Conservation (phyloP, 371 early-diverging fungal species). For the Entomophthora muscae region DNA sequence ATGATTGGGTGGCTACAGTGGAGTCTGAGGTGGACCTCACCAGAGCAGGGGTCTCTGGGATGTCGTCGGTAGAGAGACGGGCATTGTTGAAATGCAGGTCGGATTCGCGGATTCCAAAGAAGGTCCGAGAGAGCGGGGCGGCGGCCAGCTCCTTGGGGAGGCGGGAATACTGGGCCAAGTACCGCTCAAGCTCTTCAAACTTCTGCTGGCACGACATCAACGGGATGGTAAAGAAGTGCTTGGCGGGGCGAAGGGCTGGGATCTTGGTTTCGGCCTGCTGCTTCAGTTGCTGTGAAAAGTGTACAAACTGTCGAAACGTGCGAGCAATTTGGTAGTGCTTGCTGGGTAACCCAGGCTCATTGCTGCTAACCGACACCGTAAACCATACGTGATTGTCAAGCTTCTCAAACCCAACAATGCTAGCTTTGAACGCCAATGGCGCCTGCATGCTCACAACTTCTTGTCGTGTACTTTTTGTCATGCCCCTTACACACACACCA, state of each 20-base stretch:
- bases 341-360: background rate
- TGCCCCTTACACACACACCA: no score
- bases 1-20: no score
- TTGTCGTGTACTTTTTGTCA: background rate
- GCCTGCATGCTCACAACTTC: background rate
- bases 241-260: background rate
- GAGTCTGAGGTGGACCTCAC: background rate
- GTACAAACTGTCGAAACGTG: background rate
- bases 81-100: background rate
- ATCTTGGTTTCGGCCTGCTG: background rate
- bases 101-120: constrained; percentile 1
- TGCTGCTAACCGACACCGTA: background rate
- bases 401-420: background rate
- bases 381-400: constrained; percentile 1
- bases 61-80: background rate
- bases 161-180: background rate
- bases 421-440: background rate
- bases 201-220: background rate
- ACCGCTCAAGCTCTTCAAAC: background rate
- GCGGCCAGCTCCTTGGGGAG: background rate
- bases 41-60: background rate
- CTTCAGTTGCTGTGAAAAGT: background rate
- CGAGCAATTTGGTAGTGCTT: background rate
- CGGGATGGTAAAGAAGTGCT: background rate
- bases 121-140: background rate